Evolutionary conservation across 1,139 yeast species (phyloP), one percentile per base, ranked within the genome.

Genomic region (Yamadazyma taylorii): DNA sequence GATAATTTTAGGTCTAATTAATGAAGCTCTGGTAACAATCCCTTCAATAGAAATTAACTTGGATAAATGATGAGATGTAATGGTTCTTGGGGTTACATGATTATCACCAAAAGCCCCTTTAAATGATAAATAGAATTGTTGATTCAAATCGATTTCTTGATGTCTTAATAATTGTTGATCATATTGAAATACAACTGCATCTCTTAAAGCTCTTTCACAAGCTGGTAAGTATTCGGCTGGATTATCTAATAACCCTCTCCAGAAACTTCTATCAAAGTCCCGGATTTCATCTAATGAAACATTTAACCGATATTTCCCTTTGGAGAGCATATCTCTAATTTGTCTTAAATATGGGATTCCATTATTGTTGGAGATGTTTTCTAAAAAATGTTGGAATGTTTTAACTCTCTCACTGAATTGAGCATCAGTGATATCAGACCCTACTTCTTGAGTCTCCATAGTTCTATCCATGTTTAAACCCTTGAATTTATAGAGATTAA

Each of bases 221-320:
- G 97, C 90, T 5, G 97, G 97, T 23, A 92, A 66, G 53, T 62
- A 90, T 39, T 89, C 96, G 0, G 95, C 82, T 0, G 99, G 98
- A 16, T 67, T 68, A 42, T 78, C 72, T 41, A 92, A 63, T 16
- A 89, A 60, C 1, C 97, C 97, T 2, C 60, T 58, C 87, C 97
- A 94, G 52, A 83, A 78, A 3, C 75, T 79, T 36, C 78, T 67
- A 60, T 90, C 95, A 53, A 85, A 90, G 40, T 85, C 94, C 52
- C 97, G 73, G 17, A 92, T 60, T 48, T 92, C 97, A 61, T 92
- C 98, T 35, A 92, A 69, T 21, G 92, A 82, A 4, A 92, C 82
- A 4, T 74, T 68, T 34, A 92, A 69, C 50, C 99, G 73, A 50
- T 78, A 78, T 38, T 78, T 77, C 17, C 81, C 79, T 45, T 77